Conservation (phyloP, 805 yeast genomes). For the Myxozyma neglecta region DNA sequence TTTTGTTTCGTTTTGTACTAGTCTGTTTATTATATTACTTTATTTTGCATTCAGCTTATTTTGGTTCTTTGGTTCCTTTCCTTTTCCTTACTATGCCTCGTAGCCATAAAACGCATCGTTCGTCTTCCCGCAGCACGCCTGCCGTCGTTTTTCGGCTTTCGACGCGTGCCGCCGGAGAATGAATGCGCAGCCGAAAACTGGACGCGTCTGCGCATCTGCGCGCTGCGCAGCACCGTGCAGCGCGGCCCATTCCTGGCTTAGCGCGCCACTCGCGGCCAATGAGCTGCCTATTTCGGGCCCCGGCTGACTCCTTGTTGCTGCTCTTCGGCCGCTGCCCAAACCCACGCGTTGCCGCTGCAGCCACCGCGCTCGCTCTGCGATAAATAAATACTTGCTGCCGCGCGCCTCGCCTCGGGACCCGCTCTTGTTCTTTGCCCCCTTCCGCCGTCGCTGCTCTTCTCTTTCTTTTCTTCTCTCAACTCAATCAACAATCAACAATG, state of each 20-base stretch:
- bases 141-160: too few relatives aligned
- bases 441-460: conserved; percentile 8
- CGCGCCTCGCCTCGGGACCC: neutral
- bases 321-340: neutral
- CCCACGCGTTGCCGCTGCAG: neutral
- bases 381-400: conserved; percentile 2
- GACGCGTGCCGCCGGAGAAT: conserved; percentile 4
- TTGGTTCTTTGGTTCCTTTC: too few relatives aligned
- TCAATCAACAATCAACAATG: conserved; percentile 8
- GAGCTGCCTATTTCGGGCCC: conserved; percentile 1
- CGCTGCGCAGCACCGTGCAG: conserved; percentile 15
- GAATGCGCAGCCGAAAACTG: neutral
- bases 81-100: too few relatives aligned
- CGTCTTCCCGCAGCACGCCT: too few relatives aligned
- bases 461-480: neutral
- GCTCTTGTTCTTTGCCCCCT: neutral
- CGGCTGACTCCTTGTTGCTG: neutral
- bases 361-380: conserved; percentile 3
- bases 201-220: conserved; percentile 13
- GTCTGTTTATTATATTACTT: too few relatives aligned
- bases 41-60: too few relatives aligned
- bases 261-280: conserved; percentile 1
- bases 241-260: conserved; percentile 4
- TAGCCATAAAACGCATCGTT: too few relatives aligned
- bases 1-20: neutral